These are phyloP conservation scores for Termitomyces sp. DNA, from an alignment of 768 basidiomycete genomes.

Conservation along the genomic window DNA sequence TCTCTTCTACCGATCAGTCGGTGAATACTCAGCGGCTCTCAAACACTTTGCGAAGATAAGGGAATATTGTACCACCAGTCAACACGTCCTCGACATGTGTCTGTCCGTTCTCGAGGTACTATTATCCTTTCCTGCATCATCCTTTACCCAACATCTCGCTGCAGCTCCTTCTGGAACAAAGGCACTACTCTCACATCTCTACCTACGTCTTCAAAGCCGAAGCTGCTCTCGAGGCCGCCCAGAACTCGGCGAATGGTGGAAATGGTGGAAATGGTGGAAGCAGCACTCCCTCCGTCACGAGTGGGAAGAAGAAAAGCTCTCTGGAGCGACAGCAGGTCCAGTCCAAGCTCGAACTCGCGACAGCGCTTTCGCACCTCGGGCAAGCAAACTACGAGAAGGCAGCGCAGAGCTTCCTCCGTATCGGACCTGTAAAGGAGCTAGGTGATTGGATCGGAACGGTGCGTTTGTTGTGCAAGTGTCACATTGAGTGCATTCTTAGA, in stretches of 20 bases:
- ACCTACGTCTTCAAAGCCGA: constrained; percentile 98
- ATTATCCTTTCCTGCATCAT: not conserved
- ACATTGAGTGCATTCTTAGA: not conserved
- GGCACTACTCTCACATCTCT: constrained; percentile 80
- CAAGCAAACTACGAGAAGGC: constrained; percentile 78
- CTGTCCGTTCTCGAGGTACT: constrained; percentile 74
- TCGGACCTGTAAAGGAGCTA: constrained; percentile 62
- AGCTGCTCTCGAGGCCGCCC: constrained; percentile 71
- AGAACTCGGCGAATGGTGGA: constrained; percentile 26
- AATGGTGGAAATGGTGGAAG: constrained; percentile 16
- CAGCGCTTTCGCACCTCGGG: constrained; percentile 71
- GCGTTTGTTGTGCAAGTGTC: constrained; percentile 1
- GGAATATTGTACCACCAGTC: constrained; percentile 87
- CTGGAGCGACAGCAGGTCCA: constrained; percentile 67
- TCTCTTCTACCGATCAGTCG: constrained; percentile 67
- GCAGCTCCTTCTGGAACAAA: constrained; percentile 82
- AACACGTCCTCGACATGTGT: constrained; percentile 94
- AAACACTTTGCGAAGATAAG: constrained; percentile 88
- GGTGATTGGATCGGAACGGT: constrained; percentile 80
- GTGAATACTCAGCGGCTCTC: constrained; percentile 68
- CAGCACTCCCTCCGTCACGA: constrained; percentile 18
- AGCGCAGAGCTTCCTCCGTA: constrained; percentile 65
- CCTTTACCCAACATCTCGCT: not conserved
- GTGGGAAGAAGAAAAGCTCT: constrained; percentile 44
- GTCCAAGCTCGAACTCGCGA: constrained; percentile 79